phyloP scores from a whole-genome alignment of 2,329 filamentous ascomycete genomes.

The Bimuria novae-zelandiae region DNA sequence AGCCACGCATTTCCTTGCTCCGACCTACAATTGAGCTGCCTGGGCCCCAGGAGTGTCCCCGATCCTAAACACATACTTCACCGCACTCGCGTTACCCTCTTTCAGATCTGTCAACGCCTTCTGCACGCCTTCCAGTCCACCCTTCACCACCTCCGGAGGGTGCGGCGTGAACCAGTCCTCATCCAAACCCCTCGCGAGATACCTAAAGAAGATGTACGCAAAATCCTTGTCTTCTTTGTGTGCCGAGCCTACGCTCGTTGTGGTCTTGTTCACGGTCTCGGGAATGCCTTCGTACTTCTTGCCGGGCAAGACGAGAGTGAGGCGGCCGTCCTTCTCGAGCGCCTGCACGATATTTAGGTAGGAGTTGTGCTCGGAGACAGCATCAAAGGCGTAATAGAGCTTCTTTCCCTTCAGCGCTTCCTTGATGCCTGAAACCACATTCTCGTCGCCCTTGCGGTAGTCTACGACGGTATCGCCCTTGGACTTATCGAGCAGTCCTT shows the following conservation, averaged over 20 bases:
- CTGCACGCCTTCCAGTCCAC: conserved; percentile 61
- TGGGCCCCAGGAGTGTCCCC: conserved; percentile 49
- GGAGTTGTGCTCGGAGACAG: conserved; percentile 57
- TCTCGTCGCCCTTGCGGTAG: conserved; percentile 59
- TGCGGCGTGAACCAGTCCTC: conserved; percentile 58
- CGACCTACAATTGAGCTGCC: conserved; percentile 15
- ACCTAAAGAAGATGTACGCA: conserved; percentile 51
- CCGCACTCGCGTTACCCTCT: conserved; percentile 63
- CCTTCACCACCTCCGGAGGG: conserved; percentile 57
- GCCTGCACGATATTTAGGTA: conserved; percentile 43
- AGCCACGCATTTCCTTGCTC: no score
- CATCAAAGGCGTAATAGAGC: conserved; percentile 60
- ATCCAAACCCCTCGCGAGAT: conserved; percentile 52
- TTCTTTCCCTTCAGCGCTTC: conserved; percentile 49
- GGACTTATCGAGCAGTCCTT: conserved; percentile 36
- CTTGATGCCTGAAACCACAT: conserved; percentile 44
- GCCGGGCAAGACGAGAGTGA: conserved; percentile 49
- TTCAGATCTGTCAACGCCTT: conserved; percentile 60
- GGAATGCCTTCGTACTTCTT: conserved; percentile 52
- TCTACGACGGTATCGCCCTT: conserved; percentile 44
- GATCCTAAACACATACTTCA: conserved; percentile 67
- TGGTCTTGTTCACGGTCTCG: conserved; percentile 41
- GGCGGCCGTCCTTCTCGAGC: conserved; percentile 36
- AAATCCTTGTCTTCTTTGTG: conserved; percentile 47
- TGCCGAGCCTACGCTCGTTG: conserved; percentile 45